Conservation (phyloP, 345 rosid genomes). For the Populus alba region DNA sequence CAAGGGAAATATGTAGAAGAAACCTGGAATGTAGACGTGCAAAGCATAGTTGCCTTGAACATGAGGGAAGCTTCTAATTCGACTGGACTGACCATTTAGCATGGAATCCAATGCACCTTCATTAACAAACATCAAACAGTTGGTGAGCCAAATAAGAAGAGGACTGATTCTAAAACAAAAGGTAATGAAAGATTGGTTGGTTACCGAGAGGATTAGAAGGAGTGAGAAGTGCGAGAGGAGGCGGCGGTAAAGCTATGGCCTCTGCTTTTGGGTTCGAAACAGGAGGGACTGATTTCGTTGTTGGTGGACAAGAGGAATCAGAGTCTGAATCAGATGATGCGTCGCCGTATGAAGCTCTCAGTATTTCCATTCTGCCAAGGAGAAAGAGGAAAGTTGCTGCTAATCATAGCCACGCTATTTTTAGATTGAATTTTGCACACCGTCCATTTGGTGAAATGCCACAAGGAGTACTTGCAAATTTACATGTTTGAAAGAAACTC, state of each 20-base stretch:
- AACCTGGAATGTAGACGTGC: slow-evolving; percentile 90
- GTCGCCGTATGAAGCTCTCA: slow-evolving; percentile 65
- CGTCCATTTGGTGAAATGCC: neutral
- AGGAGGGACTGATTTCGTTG: neutral
- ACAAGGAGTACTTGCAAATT: neutral
- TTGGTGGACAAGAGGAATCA: slow-evolving; percentile 12
- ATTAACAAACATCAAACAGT: slow-evolving; percentile 18
- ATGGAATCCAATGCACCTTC: slow-evolving; percentile 33
- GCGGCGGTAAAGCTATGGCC: slow-evolving; percentile 52
- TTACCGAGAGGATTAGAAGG: slow-evolving; percentile 57
- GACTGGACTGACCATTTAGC: slow-evolving; percentile 36
- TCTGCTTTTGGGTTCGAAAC: slow-evolving; percentile 9
- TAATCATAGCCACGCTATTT: neutral
- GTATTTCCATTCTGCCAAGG: slow-evolving; percentile 50
- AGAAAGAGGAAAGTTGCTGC: neutral
- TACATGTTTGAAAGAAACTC: no score
- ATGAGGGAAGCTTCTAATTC: slow-evolving; percentile 84
- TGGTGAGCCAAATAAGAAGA: slow-evolving; percentile 5
- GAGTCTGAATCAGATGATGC: slow-evolving; percentile 50
- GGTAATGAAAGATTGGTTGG: neutral
- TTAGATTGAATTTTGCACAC: neutral
- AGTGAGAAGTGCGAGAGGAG: slow-evolving; percentile 65
- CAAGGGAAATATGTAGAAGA: neutral
- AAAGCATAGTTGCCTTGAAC: slow-evolving; percentile 81
- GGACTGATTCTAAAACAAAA: no score